phyloP scores from a whole-genome alignment of 2,329 filamentous ascomycete genomes.

The Mollisiaceae sp. region DNA sequence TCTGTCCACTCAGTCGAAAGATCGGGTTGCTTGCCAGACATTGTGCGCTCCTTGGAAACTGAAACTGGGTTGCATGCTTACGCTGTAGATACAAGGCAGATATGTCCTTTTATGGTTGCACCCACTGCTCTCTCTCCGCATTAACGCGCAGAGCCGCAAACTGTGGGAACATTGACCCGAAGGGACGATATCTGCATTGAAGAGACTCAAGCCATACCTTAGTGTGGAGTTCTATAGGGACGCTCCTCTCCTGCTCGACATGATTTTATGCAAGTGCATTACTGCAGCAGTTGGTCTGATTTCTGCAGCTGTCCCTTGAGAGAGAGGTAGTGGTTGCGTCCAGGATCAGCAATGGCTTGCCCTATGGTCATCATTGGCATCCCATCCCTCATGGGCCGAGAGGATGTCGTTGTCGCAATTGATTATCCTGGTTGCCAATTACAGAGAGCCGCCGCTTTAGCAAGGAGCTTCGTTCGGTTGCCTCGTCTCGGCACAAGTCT shows the following conservation, averaged over 20 bases:
- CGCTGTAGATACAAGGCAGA: background rate
- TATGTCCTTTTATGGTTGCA: slow-evolving; percentile 14
- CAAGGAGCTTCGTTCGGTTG: background rate
- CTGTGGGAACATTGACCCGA: background rate
- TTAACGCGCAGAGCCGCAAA: slow-evolving; percentile 3
- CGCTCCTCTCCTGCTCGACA: background rate
- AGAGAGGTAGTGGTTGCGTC: background rate
- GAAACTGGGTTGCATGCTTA: background rate
- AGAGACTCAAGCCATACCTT: slow-evolving; percentile 2
- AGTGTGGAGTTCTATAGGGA: background rate
- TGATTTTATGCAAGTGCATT: background rate
- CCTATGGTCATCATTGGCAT: background rate
- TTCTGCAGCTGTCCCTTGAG: background rate
- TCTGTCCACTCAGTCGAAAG: slow-evolving; percentile 25
- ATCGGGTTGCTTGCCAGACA: slow-evolving; percentile 24
- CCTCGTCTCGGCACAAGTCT: background rate
- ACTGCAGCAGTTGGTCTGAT: background rate
- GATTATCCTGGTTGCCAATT: background rate
- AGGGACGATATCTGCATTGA: slow-evolving; percentile 1
- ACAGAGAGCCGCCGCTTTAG: background rate
- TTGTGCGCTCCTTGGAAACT: background rate
- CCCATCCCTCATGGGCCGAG: background rate
- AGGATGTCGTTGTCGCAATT: slow-evolving; percentile 3
- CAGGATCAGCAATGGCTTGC: background rate
- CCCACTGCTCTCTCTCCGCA: slow-evolving; percentile 3